Percentiles rank a stretch among this genome's conserved stretches.
Conservation (phyloP, 2,329 filamentous ascomycete species). For the Fusarium setosum region DNA sequence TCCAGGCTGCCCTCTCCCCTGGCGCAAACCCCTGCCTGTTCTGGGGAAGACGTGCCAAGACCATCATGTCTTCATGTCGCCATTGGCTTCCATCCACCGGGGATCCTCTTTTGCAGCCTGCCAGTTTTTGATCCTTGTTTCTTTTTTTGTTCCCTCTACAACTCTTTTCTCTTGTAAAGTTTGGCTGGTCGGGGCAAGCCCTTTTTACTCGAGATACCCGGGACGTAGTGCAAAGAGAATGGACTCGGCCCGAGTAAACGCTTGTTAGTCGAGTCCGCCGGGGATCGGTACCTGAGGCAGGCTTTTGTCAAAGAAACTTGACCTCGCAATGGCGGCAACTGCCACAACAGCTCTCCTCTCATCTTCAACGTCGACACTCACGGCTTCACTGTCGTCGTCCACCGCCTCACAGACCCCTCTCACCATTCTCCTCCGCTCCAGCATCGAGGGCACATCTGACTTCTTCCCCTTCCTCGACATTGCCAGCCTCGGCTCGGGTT, state of each 20-base stretch:
- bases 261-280: slow-evolving; percentile 19
- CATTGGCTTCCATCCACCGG: too few species aligned
- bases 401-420: slow-evolving; percentile 41
- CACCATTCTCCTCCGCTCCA: slow-evolving; percentile 43
- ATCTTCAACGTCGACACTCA: slow-evolving; percentile 16
- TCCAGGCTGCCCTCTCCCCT: too few species aligned
- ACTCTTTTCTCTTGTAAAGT: too few species aligned
- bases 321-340: slow-evolving; percentile 27
- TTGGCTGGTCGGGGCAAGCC: too few species aligned
- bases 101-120: too few species aligned
- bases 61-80: too few species aligned
- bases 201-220: too few species aligned
- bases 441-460: slow-evolving; percentile 47
- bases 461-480: slow-evolving; percentile 54
- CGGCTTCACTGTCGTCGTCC: slow-evolving; percentile 13
- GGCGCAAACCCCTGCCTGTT: too few species aligned
- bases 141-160: too few species aligned
- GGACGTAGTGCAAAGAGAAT: slow-evolving; percentile 7
- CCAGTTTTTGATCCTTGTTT: too few species aligned
- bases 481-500: slow-evolving; percentile 42
- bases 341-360: slow-evolving; percentile 18
- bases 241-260: slow-evolving; percentile 1
- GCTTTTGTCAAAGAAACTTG: background rate
- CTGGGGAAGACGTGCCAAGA: too few species aligned
- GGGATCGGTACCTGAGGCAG: background rate